Conservation (phyloP, 306 rosid genomes). For the Inga oerstediana region DNA sequence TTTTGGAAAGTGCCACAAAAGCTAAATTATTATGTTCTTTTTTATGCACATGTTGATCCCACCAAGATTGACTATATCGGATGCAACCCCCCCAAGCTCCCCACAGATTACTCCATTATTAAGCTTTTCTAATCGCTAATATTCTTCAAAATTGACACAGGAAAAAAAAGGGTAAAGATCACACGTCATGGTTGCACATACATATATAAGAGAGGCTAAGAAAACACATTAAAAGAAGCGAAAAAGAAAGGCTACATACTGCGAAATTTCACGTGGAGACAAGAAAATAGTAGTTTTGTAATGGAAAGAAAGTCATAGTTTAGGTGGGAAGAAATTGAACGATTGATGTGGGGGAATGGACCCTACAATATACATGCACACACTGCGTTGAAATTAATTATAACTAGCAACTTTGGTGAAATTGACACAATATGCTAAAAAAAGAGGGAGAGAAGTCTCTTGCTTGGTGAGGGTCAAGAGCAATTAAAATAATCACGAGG, state of each 20-base stretch:
- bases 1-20: not conserved
- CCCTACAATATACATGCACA: constrained; percentile 14
- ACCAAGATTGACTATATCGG: constrained; percentile 25
- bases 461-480: constrained; percentile 28
- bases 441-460: not conserved
- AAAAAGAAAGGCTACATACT: not conserved
- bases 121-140: not conserved
- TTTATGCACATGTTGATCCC: not conserved
- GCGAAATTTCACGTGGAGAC: constrained; percentile 8
- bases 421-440: not conserved
- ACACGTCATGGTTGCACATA: not conserved
- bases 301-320: constrained; percentile 46
- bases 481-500: constrained; percentile 47
- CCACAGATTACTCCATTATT: not conserved
- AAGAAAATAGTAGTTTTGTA: constrained; percentile 17
- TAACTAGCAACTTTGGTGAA: not conserved
- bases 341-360: constrained; percentile 32
- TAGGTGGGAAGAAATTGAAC: constrained; percentile 52
- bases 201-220: not conserved
- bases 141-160: not conserved
- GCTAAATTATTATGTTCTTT: constrained; percentile 8
- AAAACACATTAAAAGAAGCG: not conserved
- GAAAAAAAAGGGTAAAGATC: not conserved
- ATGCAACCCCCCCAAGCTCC: not conserved
- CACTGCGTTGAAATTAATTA: not conserved